phyloP scores from a whole-genome alignment of 1,139 yeast genomes.

The Candida sanyaensis region DNA sequence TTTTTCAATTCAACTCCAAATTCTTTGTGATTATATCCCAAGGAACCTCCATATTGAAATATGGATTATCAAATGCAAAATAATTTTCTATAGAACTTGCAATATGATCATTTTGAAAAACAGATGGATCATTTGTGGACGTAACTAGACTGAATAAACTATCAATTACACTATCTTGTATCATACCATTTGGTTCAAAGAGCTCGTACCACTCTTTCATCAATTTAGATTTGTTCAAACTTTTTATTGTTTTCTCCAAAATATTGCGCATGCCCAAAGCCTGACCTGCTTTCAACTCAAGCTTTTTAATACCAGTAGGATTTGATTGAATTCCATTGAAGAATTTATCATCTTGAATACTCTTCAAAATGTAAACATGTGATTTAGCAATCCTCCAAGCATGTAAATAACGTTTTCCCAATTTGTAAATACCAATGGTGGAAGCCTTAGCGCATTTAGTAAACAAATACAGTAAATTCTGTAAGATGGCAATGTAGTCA shows the following conservation, averaged over 20 bases:
- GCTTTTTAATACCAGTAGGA: constrained; percentile 11
- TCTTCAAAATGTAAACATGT: constrained; percentile 28
- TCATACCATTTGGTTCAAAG: constrained; percentile 7
- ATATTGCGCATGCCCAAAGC: constrained; percentile 4
- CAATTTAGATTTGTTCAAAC: constrained; percentile 7
- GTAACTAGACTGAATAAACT: constrained; percentile 8
- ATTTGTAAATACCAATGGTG: constrained; percentile 23
- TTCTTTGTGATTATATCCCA: constrained; percentile 6
- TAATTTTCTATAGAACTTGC: constrained; percentile 12
- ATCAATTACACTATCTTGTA: constrained; percentile 4
- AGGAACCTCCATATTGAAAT: constrained; percentile 13
- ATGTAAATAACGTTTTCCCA: constrained; percentile 38
- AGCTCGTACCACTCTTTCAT: constrained; percentile 9
- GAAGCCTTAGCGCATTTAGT: constrained; percentile 21
- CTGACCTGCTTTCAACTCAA: constrained; percentile 15
- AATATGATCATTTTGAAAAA: constrained; percentile 13
- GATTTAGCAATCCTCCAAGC: constrained; percentile 45
- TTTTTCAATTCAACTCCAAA: constrained; percentile 5
- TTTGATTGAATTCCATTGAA: constrained; percentile 13
- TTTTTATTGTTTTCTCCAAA: constrained; percentile 2
- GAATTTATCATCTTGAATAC: constrained; percentile 22
- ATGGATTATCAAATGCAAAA: constrained; percentile 15
- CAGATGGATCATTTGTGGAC: constrained; percentile 12
- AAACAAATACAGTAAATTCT: constrained; percentile 18
- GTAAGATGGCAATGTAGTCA: constrained; percentile 19